Base-by-base conservation (phyloP, 2,329 filamentous ascomycete genomes). In the Stagonosporopsis chrysanthemi region DNA sequence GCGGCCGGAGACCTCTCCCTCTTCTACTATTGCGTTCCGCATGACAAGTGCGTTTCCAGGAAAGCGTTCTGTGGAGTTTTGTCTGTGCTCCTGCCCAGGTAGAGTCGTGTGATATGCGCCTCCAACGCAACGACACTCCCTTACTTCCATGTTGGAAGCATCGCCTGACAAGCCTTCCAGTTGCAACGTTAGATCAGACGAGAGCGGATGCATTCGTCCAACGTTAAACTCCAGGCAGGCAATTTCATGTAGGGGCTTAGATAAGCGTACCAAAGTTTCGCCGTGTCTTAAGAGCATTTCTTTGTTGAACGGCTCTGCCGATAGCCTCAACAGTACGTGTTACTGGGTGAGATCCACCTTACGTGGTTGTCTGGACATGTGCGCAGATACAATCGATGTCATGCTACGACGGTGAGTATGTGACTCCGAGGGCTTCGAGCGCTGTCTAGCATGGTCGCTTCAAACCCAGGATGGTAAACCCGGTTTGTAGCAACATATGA, bases 241-340 rank as follows among this genome's bases (percentile, higher is more conserved):
- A 43, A 23, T n/a, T 2, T 44, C 26, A 45, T 28, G 40, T 35
- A 31, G 31, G 12, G 19, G 19, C 11, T 28, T 26, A 28, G 15
- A 33, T 28, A 50, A 55, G 52, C 35, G 52, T 45, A 56, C 52
- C 46, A 45, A n/a, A 43, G 3, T 6, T 22, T 14, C 15, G 14
- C 9, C 28, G 11, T 35, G 26, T 14, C 14, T 43, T 14, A 23
- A 31, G 31, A 31, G 35, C 29, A 24, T 24, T 19, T 31, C 43
- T 57, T 52, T 57, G 54, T 57, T 44, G 36, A 8, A 33, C n/a
- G 12, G 28, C 17, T 9, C 23, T 29, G 38, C 15, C 24, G 15
- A 33, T 11, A 19, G 19, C 28, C 38, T 26, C 40, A 44, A 31
- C 39, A 47, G n/a, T 15, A 35, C 12, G 26, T 17, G n/a, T 2